Base-by-base conservation (phyloP, 352 stramenopile species). In the Globisporangium camurandrum region DNA sequence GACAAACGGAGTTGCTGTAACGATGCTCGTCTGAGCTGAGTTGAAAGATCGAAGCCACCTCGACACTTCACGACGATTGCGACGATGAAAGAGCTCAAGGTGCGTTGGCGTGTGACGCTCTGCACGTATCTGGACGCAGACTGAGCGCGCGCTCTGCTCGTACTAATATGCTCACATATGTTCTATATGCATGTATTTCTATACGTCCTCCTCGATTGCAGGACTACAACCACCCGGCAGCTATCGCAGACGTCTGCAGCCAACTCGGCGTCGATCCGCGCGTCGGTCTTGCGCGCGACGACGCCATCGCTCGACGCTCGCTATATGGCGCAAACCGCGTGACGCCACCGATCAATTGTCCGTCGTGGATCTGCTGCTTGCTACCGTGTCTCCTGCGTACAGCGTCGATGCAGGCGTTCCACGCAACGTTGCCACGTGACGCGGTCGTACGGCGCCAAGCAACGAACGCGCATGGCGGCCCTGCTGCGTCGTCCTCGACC, bases 361-460 rank as follows among this genome's bases (percentile, higher is more conserved):
- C 94, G 6, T 89, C 87, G 34, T 97, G 90, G 92, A 61, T 97
- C 17, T 98, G 94, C 60, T 96, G 86, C 54, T 52, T 98, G 48
- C 63, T 98, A 45, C 92, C 94, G 8, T 98, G 92, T 66, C 87
- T 98, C 30, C 80, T 95, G 54, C 81, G 86, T 45, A 88, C 92
- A 19, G 58, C 78, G 16, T 90, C 79, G 41, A 97, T 98, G 88
- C 89, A 95, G 64, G 66, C 77, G 37, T 98, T 95, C 61, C 69
- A 84, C 34, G 48, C 62, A 19, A 76, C 82, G 45, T 69, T 96
- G 27, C 88, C 94, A 4, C 81, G 93, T 17, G 89, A 97, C 62
- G 79, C 88, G 17, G 86, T 89, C n/a, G 87, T 98, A 16, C 59
- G 88, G 34, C 74, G 92, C 48, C 36, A 41, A 20, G 36, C 36